Conservation (phyloP, 2,329 filamentous ascomycete genomes). For the Beauveria bassiana region DNA sequence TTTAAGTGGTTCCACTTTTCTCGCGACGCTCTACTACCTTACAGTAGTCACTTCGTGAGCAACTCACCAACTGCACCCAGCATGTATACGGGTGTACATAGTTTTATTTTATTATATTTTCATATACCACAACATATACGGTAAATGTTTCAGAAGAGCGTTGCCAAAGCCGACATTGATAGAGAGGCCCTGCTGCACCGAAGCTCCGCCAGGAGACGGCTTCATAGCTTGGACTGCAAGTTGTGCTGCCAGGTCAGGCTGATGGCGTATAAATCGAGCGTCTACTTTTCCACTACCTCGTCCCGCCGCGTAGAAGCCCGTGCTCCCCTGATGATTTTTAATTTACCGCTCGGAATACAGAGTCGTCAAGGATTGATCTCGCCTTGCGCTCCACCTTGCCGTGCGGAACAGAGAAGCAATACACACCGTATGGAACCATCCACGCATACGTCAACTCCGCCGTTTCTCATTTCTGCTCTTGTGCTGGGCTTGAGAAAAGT, state of each 20-base stretch:
- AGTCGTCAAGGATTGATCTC: slow-evolving; percentile 66
- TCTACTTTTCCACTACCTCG: slow-evolving; percentile 11
- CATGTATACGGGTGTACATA: not conserved
- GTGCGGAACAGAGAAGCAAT: slow-evolving; percentile 43
- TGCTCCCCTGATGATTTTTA: slow-evolving; percentile 21
- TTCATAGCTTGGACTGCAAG: slow-evolving; percentile 1
- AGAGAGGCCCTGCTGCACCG: not conserved
- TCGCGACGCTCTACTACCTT: not conserved
- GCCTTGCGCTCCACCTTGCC: slow-evolving; percentile 71
- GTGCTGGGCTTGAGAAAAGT: slow-evolving; percentile 15
- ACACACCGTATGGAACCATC: slow-evolving; percentile 8
- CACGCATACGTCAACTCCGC: not conserved
- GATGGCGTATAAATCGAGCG: not conserved
- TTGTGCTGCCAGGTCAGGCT: slow-evolving; percentile 5
- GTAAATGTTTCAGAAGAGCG: slow-evolving; percentile 6
- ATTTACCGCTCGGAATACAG: slow-evolving; percentile 71
- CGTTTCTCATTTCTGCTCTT: not conserved
- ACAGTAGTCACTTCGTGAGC: slow-evolving; percentile 5
- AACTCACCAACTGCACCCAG: not conserved
- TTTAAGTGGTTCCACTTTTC: slow-evolving; percentile 16
- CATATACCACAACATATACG: not conserved
- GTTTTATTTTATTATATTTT: not conserved
- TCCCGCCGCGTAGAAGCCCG: slow-evolving; percentile 10
- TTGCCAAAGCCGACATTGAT: slow-evolving; percentile 5
- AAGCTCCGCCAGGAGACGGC: slow-evolving; percentile 3